Evolutionary conservation across 2,329 filamentous ascomycete species (phyloP), one percentile per base, ranked within the genome.

Genomic region (Aspergillus sp.): DNA sequence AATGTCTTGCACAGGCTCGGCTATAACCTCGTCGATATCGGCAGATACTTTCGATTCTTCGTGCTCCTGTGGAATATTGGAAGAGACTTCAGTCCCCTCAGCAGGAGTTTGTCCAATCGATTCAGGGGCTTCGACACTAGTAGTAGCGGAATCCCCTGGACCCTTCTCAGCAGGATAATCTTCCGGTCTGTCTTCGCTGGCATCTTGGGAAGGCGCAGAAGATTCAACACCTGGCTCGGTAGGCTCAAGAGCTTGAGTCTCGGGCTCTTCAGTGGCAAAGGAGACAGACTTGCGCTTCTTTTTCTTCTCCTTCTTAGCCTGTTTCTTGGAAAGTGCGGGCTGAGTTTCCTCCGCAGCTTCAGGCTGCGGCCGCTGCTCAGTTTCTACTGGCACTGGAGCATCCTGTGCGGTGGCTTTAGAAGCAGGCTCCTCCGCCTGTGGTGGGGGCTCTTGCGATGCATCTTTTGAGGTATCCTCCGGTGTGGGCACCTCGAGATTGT

Each of bases 241-340:
- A 5, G 46, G 13, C 13, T 57, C 56, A 6, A 36, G 23, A 20
- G 29, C 13, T 29, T 58, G 25, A 14, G 13, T 17, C 13, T 32
- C 19, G 3, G 62, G 34, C 16, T 44, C 36, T 11, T 52, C 45
- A 43, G 65, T 67, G 50, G 66, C 66, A 11, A 60, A 56, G 6
- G 56, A 51, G n/a, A 61, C 58, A 19, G 58, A 61, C 46, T 66
- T 58, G 49, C 62, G 56, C 41, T 64, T 66, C 36, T 68, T 68
- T 48, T 67, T 66, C 52, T 65, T 67, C 41, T 63, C 66, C 56
- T 76, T 78, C 64, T 77, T 76, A 9, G 34, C 34, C 58, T 73
- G 76, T 52, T 68, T 71, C 55, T 65, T 69, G 9, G 58, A 58
- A 42, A 55, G 55, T 29, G 40, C 5, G 5, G 38, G 16, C 43